Base-by-base conservation (phyloP, 179 eudicot species). In the Silene coronaria region DNA sequence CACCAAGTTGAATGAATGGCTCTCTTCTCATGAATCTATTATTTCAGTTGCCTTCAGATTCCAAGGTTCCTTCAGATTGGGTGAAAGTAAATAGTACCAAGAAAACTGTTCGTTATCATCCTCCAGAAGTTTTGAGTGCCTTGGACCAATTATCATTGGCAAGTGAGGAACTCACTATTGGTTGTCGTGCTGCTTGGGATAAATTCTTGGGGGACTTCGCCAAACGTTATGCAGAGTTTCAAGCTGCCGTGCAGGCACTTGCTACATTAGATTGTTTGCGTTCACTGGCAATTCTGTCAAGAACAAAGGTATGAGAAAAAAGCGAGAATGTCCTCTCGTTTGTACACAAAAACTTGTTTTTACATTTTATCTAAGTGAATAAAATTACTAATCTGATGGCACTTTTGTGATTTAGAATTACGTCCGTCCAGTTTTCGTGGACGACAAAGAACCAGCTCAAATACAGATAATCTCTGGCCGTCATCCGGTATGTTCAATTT, bases 81-180 rank as follows among this genome's bases (percentile, higher is more conserved):
- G 91, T 90, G 84, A 94, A 89, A 82, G 86, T 90, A 61, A 94
- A 89, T 77, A 94, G 98, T 78, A 94, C 97, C 17, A 92, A 94
- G 87, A 94, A 94, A 86, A 83, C 94, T 48, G 83, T 89, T 59
- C 89, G 98, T 51, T 94, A 92, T 84, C 98, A 94, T 82, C 89
- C 98, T 2, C 97, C 96, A 0, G 96, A 92, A 87, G 97, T 92
- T 30, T 79, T 85, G 81, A 75, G 84, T 71, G 91, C 91, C 57
- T 80, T 95, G 72, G 96, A 95, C 75, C 87, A 89, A 65, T 81
- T 90, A 75, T 83, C 87, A 27, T 76, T 94, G 86, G 95, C 91
- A 48, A 90, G 82, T 63, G 97, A 94, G 87, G 89, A 92, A 85
- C 94, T 90, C 72, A 80, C 85, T 74, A 67, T 88, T 68, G 84